phyloP scores from a whole-genome alignment of 73 alveolate species.

The Paramecium biaurelia region DNA sequence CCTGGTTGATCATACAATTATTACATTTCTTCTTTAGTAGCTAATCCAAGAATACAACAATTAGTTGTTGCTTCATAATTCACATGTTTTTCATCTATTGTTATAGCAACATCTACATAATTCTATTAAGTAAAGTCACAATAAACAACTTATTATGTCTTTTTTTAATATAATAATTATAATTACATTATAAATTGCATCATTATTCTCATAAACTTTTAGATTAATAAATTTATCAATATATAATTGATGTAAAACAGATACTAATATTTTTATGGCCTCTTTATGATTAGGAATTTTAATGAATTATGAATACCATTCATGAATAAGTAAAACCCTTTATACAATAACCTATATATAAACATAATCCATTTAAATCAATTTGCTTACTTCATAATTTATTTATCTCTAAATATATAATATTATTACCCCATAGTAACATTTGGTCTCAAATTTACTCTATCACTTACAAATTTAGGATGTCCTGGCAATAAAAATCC shows the following conservation, averaged over 20 bases:
- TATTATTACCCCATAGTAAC: not conserved
- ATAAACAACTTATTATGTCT: not conserved
- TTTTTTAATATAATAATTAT: not conserved
- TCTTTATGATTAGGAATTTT: not conserved
- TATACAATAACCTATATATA: not conserved
- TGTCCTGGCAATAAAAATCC: slow-evolving; percentile 6
- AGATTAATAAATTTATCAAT: not conserved
- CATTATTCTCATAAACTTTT: not conserved
- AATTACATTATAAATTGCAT: not conserved
- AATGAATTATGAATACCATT: not conserved
- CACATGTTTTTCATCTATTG: not conserved
- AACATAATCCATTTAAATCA: not conserved
- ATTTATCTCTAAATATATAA: not conserved
- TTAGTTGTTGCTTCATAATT: not conserved
- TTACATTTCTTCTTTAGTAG: not conserved
- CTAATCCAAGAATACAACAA: slow-evolving; percentile 6
- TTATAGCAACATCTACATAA: not conserved
- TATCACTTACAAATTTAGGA: not conserved
- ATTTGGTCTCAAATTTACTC: not conserved
- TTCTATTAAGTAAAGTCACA: not conserved
- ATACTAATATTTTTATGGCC: not conserved
- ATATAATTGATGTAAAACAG: not conserved
- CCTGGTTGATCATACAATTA: not conserved
- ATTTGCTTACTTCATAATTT: not conserved
- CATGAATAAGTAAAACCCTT: not conserved